These are phyloP conservation scores for Spathaspora hagerdaliae DNA, from an alignment of 805 yeast species.

Conservation along the genomic window DNA sequence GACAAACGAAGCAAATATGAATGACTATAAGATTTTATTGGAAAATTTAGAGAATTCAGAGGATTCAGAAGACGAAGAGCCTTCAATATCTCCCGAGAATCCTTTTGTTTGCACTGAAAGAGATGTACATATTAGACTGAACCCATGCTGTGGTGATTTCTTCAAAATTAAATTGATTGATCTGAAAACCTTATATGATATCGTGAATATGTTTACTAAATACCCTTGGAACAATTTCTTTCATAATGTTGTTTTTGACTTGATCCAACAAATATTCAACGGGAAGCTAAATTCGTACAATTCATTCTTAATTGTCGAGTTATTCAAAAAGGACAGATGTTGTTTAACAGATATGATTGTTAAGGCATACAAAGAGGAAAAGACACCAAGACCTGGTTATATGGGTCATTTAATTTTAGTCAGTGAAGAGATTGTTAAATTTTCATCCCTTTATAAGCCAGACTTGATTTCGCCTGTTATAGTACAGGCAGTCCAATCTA, in stretches of 20 bases:
- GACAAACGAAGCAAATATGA: conserved; percentile 9
- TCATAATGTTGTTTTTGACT: conserved; percentile 95
- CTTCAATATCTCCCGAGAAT: conserved; percentile 37
- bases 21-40: conserved; percentile 15
- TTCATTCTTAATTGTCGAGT: conserved; percentile 41
- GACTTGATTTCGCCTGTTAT: conserved; percentile 55
- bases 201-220: conserved; percentile 70
- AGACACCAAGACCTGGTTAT: conserved; percentile 75
- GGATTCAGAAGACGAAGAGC: conserved; percentile 43
- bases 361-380: conserved; percentile 17
- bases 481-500: conserved; percentile 44
- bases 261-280: conserved; percentile 89
- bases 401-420: conserved; percentile 96
- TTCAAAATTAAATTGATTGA: conserved; percentile 82
- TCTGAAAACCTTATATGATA: conserved; percentile 59
- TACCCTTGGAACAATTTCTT: conserved; percentile 97
- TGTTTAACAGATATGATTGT: conserved; percentile 26
- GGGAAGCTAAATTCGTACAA: conserved; percentile 89
- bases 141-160: conserved; percentile 81
- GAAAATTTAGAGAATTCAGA: conserved; percentile 26
- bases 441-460: conserved; percentile 58
- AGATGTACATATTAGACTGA: conserved; percentile 33
- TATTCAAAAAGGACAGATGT: conserved; percentile 17
- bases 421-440: conserved; percentile 94
- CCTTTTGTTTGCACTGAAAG: conserved; percentile 40